Evolutionary conservation across 768 basidiomycete species (phyloP), one percentile per base, ranked within the genome.

Genomic region (Candolleomyces eurysporus): DNA sequence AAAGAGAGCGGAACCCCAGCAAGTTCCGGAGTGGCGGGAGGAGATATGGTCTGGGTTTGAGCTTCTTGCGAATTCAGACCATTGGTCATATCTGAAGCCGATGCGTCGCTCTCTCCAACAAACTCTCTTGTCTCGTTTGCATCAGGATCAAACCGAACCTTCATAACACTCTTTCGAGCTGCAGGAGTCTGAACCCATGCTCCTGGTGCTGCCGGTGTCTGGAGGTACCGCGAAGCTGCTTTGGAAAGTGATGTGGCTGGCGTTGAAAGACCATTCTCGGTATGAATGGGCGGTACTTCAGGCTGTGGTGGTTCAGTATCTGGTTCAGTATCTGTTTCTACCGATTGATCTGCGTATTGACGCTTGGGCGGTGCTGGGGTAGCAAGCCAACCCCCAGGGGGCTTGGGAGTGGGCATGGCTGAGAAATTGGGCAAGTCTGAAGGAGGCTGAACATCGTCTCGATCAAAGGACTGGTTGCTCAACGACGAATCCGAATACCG

Each of bases 171-270:
- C 69, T 85, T 90, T 65, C 80, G 76, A 19, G 73, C 57, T 4
- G 78, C 79, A 3, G 89, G 87, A 14, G 90, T 89, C 2, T 75
- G 71, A 50, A 81, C 63, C 87, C 88, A 91, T 45, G 80, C 88
- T 43, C 90, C 90, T 19, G 90, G 89, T 3, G 82, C 83, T n/a
- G 79, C 84, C 46, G 89, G 89, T 0, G 88, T 91, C 60, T 82
- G 82, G 17, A 74, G 61, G 22, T 84, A 78, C 11, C 84, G 70
- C 6, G 36, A 7, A 36, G 80, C 75, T 31, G 78, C 79, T 64
- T 81, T 79, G 10, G 84, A 82, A 42, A 85, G 67, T n/a, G 85
- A 80, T 19, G 77, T 61, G 19, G 71, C 72, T 1, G 86, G 86
- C 0, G 86, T 86, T 0, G 72, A 72, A 48, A 82, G 71, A 11